Evolutionary conservation across 225 moss, liverwort and hornwort genomes (phyloP).

Genomic region (Straminergon stramineum): DNA sequence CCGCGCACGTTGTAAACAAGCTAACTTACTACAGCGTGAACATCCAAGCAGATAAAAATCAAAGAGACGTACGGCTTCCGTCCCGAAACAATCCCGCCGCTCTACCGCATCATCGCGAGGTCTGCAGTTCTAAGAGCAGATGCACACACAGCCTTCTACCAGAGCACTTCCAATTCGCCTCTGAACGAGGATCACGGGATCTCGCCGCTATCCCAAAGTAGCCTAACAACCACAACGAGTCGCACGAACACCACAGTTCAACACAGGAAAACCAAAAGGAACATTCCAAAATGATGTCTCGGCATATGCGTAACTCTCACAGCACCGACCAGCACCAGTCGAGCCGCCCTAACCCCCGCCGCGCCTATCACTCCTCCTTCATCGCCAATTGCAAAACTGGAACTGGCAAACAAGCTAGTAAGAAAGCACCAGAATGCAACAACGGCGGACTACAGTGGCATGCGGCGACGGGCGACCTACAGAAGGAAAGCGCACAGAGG

Average conservation of each 20-base stretch:
- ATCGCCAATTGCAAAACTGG: not conserved
- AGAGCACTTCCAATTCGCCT: not conserved
- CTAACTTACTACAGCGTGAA: not conserved
- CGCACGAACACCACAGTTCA: not conserved
- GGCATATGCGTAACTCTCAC: not conserved
- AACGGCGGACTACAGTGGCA: not conserved
- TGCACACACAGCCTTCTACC: not conserved
- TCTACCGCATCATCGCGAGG: not conserved
- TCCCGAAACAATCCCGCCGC: not conserved
- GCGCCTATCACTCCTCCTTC: not conserved
- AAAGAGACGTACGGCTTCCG: constrained; percentile 2
- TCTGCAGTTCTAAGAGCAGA: not conserved
- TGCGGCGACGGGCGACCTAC: constrained; percentile 6
- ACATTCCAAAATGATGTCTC: not conserved
- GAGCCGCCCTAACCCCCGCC: constrained; percentile 1
- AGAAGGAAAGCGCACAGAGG: not conserved
- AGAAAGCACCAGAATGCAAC: not conserved
- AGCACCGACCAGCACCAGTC: not conserved
- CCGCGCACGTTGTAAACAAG: not conserved
- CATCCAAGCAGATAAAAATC: not conserved
- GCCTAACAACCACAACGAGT: not conserved
- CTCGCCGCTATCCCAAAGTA: not conserved
- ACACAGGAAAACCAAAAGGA: not conserved
- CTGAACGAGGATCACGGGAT: not conserved
- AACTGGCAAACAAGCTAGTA: not conserved